Evolutionary conservation across 192 early-diverging fungal species (phyloP).

Genomic region (Podila epicladia): DNA sequence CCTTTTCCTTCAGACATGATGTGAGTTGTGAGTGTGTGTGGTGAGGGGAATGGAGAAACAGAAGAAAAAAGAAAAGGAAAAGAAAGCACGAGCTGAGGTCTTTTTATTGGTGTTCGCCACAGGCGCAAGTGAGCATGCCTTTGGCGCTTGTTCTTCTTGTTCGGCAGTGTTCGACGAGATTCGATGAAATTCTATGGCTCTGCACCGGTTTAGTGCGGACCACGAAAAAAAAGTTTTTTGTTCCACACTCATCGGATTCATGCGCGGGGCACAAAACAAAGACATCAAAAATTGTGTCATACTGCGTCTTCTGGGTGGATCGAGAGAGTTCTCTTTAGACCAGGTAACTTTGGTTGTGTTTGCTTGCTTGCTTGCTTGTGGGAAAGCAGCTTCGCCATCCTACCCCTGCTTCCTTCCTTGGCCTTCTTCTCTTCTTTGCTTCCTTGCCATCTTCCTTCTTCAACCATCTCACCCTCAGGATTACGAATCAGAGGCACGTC

Average conservation of each 20-base stretch:
- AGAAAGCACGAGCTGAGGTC: not conserved
- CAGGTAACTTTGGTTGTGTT: not conserved
- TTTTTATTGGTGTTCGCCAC: not conserved
- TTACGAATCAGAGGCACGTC: no score
- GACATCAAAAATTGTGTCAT: not conserved
- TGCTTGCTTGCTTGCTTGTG: no score
- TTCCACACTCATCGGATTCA: not conserved
- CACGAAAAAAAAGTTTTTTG: not conserved
- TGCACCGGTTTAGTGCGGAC: not conserved
- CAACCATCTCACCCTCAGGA: no score
- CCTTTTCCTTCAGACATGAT: slow-evolving; percentile 56
- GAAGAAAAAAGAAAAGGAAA: slow-evolving; percentile 27
- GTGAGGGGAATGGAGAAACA: slow-evolving; percentile 4
- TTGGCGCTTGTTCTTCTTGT: not conserved
- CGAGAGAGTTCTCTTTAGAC: not conserved
- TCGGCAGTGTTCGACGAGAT: not conserved
- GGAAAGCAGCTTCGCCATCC: not conserved
- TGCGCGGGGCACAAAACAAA: not conserved
- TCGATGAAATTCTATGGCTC: not conserved
- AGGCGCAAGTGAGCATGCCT: not conserved
- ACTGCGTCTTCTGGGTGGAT: not conserved
- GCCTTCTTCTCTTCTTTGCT: no score
- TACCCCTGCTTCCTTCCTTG: not conserved
- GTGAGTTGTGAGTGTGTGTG: slow-evolving; percentile 16
- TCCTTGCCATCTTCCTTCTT: no score